phyloP scores from a whole-genome alignment of 176 grass and related monocot species.

The Oryza rufipogon region DNA sequence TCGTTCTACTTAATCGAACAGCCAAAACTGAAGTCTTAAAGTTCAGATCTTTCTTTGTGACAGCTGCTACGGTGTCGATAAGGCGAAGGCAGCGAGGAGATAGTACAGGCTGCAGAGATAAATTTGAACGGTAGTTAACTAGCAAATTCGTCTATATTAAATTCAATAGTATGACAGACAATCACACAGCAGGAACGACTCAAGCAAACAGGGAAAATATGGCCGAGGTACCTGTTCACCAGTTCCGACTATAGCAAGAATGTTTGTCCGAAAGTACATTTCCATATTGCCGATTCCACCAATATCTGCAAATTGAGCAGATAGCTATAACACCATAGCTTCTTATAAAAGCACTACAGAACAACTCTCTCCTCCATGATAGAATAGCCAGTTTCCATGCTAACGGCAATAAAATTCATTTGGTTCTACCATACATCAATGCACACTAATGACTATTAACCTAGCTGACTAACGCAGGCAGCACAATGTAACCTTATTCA shows the following conservation, averaged over 20 bases:
- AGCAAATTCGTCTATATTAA: constrained; percentile 7
- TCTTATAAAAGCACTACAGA: not conserved
- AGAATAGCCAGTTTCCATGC: not conserved
- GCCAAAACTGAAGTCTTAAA: constrained; percentile 87
- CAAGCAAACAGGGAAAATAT: not conserved
- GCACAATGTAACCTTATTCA: not conserved
- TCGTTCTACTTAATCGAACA: constrained; percentile 78
- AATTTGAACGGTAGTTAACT: constrained; percentile 22
- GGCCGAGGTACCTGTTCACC: constrained; percentile 68
- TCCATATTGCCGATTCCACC: constrained; percentile 84
- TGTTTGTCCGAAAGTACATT: constrained; percentile 77
- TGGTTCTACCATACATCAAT: not conserved
- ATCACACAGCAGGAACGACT: not conserved
- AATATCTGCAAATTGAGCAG: constrained; percentile 54
- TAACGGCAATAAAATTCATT: not conserved
- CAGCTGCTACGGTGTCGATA: constrained; percentile 63
- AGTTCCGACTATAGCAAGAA: constrained; percentile 84
- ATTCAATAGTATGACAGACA: not conserved
- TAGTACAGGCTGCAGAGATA: constrained; percentile 57
- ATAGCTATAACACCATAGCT: constrained; percentile 11
- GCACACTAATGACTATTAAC: not conserved
- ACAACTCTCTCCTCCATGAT: not conserved
- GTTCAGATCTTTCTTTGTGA: constrained; percentile 65
- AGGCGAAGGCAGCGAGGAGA: constrained; percentile 86
- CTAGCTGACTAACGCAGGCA: not conserved